A percentile compares a stretch with the other conserved stretches of the same genome.
Conservation (phyloP, 2,329 filamentous ascomycete genomes). For the Fusarium scirpi region DNA sequence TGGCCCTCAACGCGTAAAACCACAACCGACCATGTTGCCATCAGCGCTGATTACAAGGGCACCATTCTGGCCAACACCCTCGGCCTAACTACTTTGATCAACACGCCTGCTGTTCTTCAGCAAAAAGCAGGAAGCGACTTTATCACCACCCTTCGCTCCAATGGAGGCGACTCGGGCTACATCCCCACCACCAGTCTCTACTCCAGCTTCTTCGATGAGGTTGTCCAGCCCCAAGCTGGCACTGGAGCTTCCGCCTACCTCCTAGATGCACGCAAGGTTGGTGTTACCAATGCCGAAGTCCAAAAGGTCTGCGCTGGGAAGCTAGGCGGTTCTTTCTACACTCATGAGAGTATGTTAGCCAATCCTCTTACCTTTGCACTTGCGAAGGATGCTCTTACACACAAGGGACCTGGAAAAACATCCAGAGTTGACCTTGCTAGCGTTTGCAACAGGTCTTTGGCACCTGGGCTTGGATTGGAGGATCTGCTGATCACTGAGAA, state of each 20-base stretch:
- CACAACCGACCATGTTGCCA: conserved; percentile 9
- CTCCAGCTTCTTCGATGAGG: conserved; percentile 14
- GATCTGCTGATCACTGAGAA: background rate
- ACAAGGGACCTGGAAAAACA: background rate
- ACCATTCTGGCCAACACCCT: conserved; percentile 3
- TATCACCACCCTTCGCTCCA: conserved; percentile 3
- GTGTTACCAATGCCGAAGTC: conserved; percentile 5
- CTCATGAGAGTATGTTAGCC: conserved; percentile 9
- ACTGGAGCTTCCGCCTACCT: conserved; percentile 9
- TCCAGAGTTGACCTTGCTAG: background rate
- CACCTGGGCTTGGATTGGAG: background rate
- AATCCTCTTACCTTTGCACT: conserved; percentile 13
- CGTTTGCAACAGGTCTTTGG: background rate
- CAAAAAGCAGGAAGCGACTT: conserved; percentile 14
- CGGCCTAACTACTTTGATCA: background rate
- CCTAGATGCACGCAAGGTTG: background rate
- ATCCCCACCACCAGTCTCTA: conserved; percentile 16
- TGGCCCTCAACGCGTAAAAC: conserved; percentile 15
- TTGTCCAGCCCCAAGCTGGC: conserved; percentile 11
- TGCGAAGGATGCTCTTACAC: conserved; percentile 4
- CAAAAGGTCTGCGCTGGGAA: conserved; percentile 5
- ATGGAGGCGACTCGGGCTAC: conserved; percentile 7
- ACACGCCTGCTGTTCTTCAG: conserved; percentile 7
- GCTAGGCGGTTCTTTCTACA: conserved; percentile 12
- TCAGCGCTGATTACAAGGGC: conserved; percentile 20